Base-by-base conservation (phyloP, 257 asterid genomes). In the Solanum dulcamara region DNA sequence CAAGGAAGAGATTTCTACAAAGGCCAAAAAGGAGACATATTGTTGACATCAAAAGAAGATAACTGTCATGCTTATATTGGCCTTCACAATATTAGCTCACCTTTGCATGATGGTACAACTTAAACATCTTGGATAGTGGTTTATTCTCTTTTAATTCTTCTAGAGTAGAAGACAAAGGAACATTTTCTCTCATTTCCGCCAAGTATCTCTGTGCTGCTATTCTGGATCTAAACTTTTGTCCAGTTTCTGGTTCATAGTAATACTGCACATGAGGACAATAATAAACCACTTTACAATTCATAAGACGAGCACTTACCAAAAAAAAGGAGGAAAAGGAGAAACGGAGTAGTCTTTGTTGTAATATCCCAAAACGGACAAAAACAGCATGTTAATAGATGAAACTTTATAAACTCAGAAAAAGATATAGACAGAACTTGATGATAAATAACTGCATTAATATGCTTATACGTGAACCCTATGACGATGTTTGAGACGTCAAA, bases 241-340 rank as follows among this genome's bases (percentile, higher is more conserved):
- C 98, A 8, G 91, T 92, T 83, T 83, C 95, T 51, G 98, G 98
- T 87, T 96, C 98, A 81, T 93, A 93, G 88, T 93, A 94, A 80
- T 91, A 94, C 97, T 96, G 90, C 66, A 14, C 60, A 79, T 84
- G 70, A 89, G 86, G 82, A 80, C 20, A 40, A 66, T 11, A 87
- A 13, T 53, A 15, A 13, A n/a, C 30, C 53, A 55, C 30, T 26
- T 46, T 0, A 17, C 10, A 79, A 30, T 24, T 48, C 86, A 68
- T 50, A 20, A 48, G 53, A 68, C 1, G 17, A 26, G 26, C 46
- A 46, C 75, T 40, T 11, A 18, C 53, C 77, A 24, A 4, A 15
- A 55, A 37, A 81, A 53, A 22, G 3, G 15, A 44, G 40, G 38
- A 83, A 60, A 11, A 46, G 20, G 18, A 14, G 82, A 79, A 28